Percentiles rank a stretch among this genome's conserved stretches.
Conservation (phyloP, 345 rosid species). For the Eucalyptus marginata region DNA sequence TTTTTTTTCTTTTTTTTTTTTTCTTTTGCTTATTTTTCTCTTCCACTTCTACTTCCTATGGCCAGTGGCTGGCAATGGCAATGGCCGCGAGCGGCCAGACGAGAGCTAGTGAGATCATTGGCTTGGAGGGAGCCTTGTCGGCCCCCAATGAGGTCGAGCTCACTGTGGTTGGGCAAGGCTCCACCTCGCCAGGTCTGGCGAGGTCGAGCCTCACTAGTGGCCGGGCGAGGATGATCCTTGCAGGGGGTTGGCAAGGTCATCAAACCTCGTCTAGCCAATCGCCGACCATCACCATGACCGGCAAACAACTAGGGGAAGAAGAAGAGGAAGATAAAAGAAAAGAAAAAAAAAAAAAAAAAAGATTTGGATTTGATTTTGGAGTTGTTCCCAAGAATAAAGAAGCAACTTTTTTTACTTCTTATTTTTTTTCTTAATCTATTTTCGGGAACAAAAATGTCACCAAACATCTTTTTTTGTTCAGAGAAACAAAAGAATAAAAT, state of each 20-base stretch:
- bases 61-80: rapidly evolving
- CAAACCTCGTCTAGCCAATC: rapidly evolving
- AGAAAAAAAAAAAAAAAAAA: no score
- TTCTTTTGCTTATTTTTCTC: rapidly evolving
- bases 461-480: no score
- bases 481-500: rapidly evolving
- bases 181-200: rapidly evolving
- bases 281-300: rapidly evolving
- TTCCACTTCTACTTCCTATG: no score
- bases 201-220: no score
- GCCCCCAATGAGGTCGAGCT: rapidly evolving
- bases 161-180: no score
- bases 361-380: no score
- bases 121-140: rapidly evolving
- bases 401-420: rapidly evolving
- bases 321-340: no score
- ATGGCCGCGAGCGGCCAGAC: rapidly evolving
- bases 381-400: rapidly evolving
- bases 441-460: no score
- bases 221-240: rapidly evolving
- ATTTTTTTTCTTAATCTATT: no score
- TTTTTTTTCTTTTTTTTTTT: rapidly evolving
- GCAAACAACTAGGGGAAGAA: no score
- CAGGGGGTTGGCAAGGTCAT: rapidly evolving
- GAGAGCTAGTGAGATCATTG: rapidly evolving